Evolutionary conservation across 768 basidiomycete species (phyloP).

Genomic region (Tubosaeta sp.): DNA sequence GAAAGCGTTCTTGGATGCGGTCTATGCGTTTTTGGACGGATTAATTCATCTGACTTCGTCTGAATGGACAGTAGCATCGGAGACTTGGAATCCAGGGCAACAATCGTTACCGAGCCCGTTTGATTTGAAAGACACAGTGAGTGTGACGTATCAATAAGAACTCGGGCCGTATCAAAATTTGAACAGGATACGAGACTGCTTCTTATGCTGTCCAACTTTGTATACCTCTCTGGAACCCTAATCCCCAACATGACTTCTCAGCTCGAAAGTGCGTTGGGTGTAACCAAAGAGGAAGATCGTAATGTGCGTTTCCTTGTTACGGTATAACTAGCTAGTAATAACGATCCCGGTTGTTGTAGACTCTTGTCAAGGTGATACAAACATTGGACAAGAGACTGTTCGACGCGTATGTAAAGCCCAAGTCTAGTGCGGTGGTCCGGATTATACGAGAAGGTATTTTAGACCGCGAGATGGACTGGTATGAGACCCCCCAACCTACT

Average conservation of each 20-base stretch:
- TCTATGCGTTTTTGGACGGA: conserved; percentile 86
- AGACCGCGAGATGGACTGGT: conserved; percentile 85
- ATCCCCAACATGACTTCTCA: conserved; percentile 80
- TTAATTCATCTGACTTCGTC: conserved; percentile 74
- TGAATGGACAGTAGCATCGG: conserved; percentile 43
- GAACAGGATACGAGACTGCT: conserved; percentile 82
- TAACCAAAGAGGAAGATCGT: conserved; percentile 67
- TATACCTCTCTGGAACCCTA: conserved; percentile 60
- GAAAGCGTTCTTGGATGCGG: conserved; percentile 77
- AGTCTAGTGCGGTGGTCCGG: conserved; percentile 59
- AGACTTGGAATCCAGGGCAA: conserved; percentile 7
- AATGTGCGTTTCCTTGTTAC: conserved; percentile 41
- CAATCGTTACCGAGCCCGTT: conserved; percentile 32
- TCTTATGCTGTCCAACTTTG: conserved; percentile 86
- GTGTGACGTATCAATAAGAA: conserved; percentile 16
- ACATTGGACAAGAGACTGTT: conserved; percentile 89
- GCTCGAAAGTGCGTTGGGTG: conserved; percentile 71
- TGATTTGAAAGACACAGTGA: conserved; percentile 60
- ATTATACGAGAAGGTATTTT: conserved; percentile 80
- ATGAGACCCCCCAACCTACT: conserved; percentile 86
- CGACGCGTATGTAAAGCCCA: conserved; percentile 80
- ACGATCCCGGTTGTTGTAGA: conserved; percentile 34
- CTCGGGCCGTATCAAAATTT: neutral
- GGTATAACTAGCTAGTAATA: neutral
- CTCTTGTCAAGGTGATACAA: conserved; percentile 69